Conservation (phyloP, 73 alveolate genomes). For the Symbiodinium natans region DNA sequence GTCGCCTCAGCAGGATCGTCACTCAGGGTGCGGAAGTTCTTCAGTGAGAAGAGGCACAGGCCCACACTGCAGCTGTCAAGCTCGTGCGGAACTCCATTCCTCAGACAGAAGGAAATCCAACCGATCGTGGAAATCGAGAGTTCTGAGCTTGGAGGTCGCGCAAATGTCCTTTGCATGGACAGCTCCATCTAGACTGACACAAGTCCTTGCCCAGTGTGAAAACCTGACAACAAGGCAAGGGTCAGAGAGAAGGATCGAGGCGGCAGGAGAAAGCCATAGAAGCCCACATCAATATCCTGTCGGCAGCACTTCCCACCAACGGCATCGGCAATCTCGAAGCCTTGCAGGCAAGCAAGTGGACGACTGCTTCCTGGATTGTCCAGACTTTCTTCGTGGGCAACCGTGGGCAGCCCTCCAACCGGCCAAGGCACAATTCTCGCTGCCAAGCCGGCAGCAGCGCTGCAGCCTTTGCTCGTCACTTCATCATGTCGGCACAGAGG, state of each 20-base stretch:
- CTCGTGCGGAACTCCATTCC: conserved; percentile 18
- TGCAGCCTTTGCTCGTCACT: background rate
- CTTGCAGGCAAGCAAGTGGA: too few relatives aligned
- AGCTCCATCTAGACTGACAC: too few relatives aligned
- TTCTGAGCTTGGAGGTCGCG: too few relatives aligned
- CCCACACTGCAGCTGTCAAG: conserved; percentile 11
- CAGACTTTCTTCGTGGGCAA: too few relatives aligned
- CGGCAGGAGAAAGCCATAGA: conserved; percentile 67
- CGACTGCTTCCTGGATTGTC: too few relatives aligned
- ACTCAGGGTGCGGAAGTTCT: background rate
- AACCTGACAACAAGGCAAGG: background rate
- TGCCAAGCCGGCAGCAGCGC: background rate
- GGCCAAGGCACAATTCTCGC: background rate
- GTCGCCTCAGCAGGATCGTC: background rate
- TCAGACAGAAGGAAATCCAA: background rate
- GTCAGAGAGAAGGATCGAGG: conserved; percentile 47
- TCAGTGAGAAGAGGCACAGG: conserved; percentile 1
- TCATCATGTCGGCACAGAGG: too few relatives aligned
- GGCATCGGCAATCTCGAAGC: conserved; percentile 54
- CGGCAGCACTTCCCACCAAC: conserved; percentile 76
- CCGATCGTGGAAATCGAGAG: too few relatives aligned
- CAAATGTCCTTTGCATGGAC: too few relatives aligned
- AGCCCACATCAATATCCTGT: conserved; percentile 27
- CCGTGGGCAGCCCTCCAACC: background rate
- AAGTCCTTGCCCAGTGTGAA: too few relatives aligned